These are phyloP conservation scores for Aspergillus alliaceus DNA, from an alignment of 2,329 filamentous ascomycete genomes.

Conservation along the genomic window DNA sequence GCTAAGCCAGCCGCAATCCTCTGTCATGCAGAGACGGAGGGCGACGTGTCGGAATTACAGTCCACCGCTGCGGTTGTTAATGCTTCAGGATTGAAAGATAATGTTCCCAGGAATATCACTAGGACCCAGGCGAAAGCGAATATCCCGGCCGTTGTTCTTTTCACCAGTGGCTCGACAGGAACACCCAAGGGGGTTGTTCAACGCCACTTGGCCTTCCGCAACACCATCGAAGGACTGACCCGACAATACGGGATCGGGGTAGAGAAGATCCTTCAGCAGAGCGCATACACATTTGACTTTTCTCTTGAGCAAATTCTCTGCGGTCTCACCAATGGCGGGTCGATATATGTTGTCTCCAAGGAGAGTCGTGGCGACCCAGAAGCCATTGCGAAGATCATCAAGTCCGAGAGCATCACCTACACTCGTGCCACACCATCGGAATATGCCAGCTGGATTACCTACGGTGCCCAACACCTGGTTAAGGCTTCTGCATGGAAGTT, in stretches of 20 bases:
- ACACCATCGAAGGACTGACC: conserved; percentile 21
- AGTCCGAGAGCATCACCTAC: neutral
- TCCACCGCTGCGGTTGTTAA: no score
- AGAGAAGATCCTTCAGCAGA: conserved; percentile 16
- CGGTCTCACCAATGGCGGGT: neutral
- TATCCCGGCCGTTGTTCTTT: conserved; percentile 29
- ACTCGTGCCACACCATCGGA: neutral
- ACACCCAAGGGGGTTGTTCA: conserved; percentile 46
- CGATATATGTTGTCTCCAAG: no score
- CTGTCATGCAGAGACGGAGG: no score
- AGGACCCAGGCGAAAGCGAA: neutral
- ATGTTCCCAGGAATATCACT: no score
- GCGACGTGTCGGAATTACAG: no score
- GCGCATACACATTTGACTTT: conserved; percentile 15
- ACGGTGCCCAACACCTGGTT: neutral
- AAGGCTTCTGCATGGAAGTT: neutral
- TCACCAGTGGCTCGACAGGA: conserved; percentile 28
- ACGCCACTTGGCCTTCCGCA: conserved; percentile 21
- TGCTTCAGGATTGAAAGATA: no score
- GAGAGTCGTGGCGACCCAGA: neutral
- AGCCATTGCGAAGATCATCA: neutral
- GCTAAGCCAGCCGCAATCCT: conserved; percentile 23
- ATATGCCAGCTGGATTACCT: neutral
- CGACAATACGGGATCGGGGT: conserved; percentile 7
- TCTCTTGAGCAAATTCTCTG: conserved; percentile 20